Evolutionary conservation across 805 yeast species (phyloP), one percentile per base, ranked within the genome.

Genomic region (Pichia phayaonensis): DNA sequence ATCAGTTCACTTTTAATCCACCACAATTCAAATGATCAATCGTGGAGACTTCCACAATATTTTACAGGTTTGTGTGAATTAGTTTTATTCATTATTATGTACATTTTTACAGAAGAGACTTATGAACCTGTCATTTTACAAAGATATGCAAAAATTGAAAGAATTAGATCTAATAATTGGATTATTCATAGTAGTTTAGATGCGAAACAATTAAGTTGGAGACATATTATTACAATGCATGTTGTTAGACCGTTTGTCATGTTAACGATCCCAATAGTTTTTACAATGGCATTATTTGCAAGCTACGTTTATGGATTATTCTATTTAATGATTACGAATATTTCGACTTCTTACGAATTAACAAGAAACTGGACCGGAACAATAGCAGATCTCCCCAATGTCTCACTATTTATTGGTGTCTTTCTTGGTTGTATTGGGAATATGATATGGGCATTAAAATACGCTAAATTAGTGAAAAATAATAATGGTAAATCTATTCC

Each of bases 41-140:
- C 67, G 1, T 82, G 86, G 86, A 67, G 85, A 56, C 77, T 84
- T 76, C 70, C 80, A 6, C 67, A 72, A 26, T 82, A 80, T 71
- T 68, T 78, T 48, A 63, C 71, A 12, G 83, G 79, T 2, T 68
- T 73, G 2, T 52, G 71, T 41, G 72, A 69, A 7, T 51, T 60
- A 18, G 48, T 54, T 12, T 55, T 79, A 12, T 58, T 76, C 34
- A 47, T 65, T 4, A 45, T 67, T n/a, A 61, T 64, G 22, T 55
- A 72, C 0, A 59, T 69, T 38, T 18, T 66, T 5, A 51, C 71
- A 5, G 65, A 70, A 46, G 76, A 75, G 56, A 62, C 75, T 10
- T 72, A 69, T 55, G 75, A 71, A 52, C 70, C 73, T 5, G 61
- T 72, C 18, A 57, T 70, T 12, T 46, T 65, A 39, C 55, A 58